Percentiles rank a stretch among this genome's conserved stretches.
phyloP scores from a whole-genome alignment of 805 yeast species.

The Priceomyces carsonii region DNA sequence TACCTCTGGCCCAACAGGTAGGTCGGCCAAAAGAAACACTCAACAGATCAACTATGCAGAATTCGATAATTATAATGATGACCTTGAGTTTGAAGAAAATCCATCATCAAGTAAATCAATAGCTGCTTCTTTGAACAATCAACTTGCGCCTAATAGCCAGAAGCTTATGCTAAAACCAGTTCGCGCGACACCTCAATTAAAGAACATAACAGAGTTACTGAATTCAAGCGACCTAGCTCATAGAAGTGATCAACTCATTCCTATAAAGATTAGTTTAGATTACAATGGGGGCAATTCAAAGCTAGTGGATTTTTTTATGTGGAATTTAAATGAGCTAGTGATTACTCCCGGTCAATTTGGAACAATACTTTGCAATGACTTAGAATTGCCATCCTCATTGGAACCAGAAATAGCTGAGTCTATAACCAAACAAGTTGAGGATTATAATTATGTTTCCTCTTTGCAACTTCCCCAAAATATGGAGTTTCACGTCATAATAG shows the following conservation, averaged over 20 bases:
- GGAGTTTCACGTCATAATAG: slow-evolving; percentile 74
- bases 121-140: slow-evolving; percentile 22
- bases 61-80: slow-evolving; percentile 62
- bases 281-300: slow-evolving; percentile 48
- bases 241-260: slow-evolving; percentile 52
- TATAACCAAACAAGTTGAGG: slow-evolving; percentile 79
- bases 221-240: slow-evolving; percentile 27
- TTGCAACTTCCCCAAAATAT: slow-evolving; percentile 59
- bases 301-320: slow-evolving; percentile 66
- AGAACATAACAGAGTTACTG: slow-evolving; percentile 22
- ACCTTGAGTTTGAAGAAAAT: slow-evolving; percentile 32
- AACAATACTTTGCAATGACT: slow-evolving; percentile 72
- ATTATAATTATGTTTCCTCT: slow-evolving; percentile 61
- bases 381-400: slow-evolving; percentile 71
- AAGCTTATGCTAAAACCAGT: slow-evolving; percentile 27
- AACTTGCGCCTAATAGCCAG: slow-evolving; percentile 30
- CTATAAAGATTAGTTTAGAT: slow-evolving; percentile 64
- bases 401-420: slow-evolving; percentile 66
- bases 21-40: slow-evolving; percentile 73
- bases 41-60: slow-evolving; percentile 82
- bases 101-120: slow-evolving; percentile 18
- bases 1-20: slow-evolving; percentile 67
- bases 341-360: slow-evolving; percentile 78
- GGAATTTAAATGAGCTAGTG: slow-evolving; percentile 68
- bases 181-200: slow-evolving; percentile 22